A percentile compares a stretch with the other conserved stretches of the same genome.
Conservation (phyloP, 352 stramenopile genomes). For the Globisporangium canariense region DNA sequence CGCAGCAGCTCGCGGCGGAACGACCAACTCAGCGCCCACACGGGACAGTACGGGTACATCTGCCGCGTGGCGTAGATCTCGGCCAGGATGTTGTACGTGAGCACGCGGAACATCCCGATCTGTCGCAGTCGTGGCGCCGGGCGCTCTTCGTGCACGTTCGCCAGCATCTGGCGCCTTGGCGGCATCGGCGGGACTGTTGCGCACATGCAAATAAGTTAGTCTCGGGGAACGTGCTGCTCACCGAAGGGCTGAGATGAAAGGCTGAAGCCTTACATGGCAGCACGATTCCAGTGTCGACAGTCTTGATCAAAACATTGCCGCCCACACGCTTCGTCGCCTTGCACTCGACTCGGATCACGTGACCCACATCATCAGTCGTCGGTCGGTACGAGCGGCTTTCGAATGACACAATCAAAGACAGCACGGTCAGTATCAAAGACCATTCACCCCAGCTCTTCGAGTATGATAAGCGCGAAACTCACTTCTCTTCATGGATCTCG, state of each 20-base stretch:
- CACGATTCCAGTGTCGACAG: conserved; percentile 81
- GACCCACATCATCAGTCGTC: conserved; percentile 59
- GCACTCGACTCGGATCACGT: conserved; percentile 82
- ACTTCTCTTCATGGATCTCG: conserved; percentile 69
- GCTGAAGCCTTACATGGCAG: conserved; percentile 62
- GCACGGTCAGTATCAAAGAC: too few species aligned
- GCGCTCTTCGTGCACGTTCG: conserved; percentile 76
- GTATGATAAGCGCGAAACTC: conserved; percentile 6
- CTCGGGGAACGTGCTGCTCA: too few species aligned
- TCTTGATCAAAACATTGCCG: conserved; percentile 61
- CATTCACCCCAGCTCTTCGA: too few species aligned
- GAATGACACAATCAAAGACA: too few species aligned
- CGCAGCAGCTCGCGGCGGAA: conserved; percentile 92
- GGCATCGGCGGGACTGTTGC: conserved; percentile 70
- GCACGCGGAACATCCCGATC: conserved; percentile 78
- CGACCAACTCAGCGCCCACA: conserved; percentile 97
- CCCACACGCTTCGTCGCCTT: conserved; percentile 53
- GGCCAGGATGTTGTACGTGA: conserved; percentile 91
- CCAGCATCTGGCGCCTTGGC: conserved; percentile 77
- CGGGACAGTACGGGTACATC: conserved; percentile 96
- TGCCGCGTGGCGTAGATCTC: conserved; percentile 90
- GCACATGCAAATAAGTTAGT: conserved; percentile 9
- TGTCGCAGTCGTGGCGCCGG: conserved; percentile 67
- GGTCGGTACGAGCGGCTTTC: conserved; percentile 66
- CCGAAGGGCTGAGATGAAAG: background rate